Base-by-base conservation (phyloP, 2,329 filamentous ascomycete species). In the Ramularia collo-cygni region DNA sequence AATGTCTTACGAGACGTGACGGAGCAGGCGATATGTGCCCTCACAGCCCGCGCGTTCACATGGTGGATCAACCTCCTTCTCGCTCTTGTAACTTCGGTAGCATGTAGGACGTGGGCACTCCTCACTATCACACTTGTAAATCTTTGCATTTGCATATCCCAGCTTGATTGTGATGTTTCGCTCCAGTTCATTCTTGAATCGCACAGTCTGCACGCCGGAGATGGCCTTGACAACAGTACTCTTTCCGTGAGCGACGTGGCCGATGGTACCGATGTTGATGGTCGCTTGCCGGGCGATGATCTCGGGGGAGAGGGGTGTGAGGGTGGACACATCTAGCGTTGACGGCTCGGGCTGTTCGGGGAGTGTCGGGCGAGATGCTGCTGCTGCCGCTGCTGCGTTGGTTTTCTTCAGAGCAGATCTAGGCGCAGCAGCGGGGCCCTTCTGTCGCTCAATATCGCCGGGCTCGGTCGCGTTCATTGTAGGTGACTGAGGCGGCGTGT, bases 121-220 rank as follows among this genome's bases (percentile, higher is more conserved):
- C 38, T 72, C 65, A 69, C 86, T 95, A 68, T 95, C 87, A 68
- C 92, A 98, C 76, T 95, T 86, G 81, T 96, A 98, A 67, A 98
- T 89, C 71, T 98, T 96, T 58, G 92, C 92, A 67, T 98, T 98
- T 65, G 92, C 92, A 67, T 98, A 98, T 64, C 92, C 92, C 59
- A 98, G 79, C 80, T 98, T 98, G 75, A 98, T 98, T 60, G 92
- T 98, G 62, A 98, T 98, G 68, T 98, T 98, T 62, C 92, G 79
- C 71, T 96, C 93, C 70, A 95, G 72, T 71, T 98, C 92, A 73
- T 96, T 98, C 83, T 98, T 98, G 77, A 98, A 98, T 56, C 92
- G 81, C 62, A 98, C 92, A 13, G 92, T 98, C 76, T 98, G 92
- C 50, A 98, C 92, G 48, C 92, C 92, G 2, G 92, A 96, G 59